A percentile compares a stretch with the other conserved stretches of the same genome.
phyloP scores from a whole-genome alignment of 2,329 filamentous ascomycete species.

The Pseudocercospora fuligena region DNA sequence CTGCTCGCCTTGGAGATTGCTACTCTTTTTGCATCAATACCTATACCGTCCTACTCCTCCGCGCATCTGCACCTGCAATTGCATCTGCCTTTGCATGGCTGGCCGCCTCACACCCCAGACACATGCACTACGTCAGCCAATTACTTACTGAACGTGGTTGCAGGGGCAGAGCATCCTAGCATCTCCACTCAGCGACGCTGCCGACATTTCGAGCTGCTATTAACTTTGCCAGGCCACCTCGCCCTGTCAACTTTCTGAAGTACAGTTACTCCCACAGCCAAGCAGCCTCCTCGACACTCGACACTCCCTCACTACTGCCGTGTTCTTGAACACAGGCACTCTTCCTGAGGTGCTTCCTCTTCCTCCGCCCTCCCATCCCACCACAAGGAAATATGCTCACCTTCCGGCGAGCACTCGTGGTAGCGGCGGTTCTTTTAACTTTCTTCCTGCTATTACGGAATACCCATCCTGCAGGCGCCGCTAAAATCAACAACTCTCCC shows the following conservation, averaged over 20 bases:
- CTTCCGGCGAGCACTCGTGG: slow-evolving; percentile 74
- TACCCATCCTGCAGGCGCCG: slow-evolving; percentile 51
- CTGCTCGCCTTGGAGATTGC: not conserved
- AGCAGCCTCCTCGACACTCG: not conserved
- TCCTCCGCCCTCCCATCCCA: not conserved
- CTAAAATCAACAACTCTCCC: slow-evolving; percentile 40
- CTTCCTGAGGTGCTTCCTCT: slow-evolving; percentile 4
- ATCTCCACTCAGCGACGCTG: slow-evolving; percentile 47
- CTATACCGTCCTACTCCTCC: not conserved
- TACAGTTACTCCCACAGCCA: not conserved
- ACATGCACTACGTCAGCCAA: not conserved
- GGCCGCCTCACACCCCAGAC: not conserved
- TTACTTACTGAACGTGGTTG: slow-evolving; percentile 2
- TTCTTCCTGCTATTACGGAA: slow-evolving; percentile 72
- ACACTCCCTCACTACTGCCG: not conserved
- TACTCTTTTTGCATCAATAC: not conserved
- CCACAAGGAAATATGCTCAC: slow-evolving; percentile 67
- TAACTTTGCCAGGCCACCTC: slow-evolving; percentile 44
- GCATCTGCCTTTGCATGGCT: not conserved
- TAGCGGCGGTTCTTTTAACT: slow-evolving; percentile 70
- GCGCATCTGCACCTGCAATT: not conserved
- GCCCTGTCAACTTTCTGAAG: not conserved
- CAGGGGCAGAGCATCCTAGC: not conserved
- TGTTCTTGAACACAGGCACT: not conserved
- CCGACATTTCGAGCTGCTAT: slow-evolving; percentile 40